phyloP scores from a whole-genome alignment of 2,329 filamentous ascomycete species.

The Furcasterigmium sp. region DNA sequence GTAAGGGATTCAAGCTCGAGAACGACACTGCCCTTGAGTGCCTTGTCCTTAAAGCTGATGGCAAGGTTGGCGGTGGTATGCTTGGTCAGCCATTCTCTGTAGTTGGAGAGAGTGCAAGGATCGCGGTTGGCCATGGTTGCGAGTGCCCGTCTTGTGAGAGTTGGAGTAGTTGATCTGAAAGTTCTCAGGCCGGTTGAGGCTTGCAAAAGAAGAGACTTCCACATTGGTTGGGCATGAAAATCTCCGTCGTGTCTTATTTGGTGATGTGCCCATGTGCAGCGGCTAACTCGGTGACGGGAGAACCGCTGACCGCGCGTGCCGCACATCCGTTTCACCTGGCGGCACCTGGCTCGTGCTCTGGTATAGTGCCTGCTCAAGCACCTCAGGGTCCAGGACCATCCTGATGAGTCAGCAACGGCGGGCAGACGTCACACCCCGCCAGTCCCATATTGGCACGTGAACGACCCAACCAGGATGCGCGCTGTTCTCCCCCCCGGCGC shows the following conservation, averaged over 20 bases:
- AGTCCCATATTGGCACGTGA: slow-evolving; percentile 1
- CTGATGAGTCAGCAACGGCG: neutral
- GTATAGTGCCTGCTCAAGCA: too few species aligned
- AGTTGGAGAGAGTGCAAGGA: slow-evolving; percentile 89
- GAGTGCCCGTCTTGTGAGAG: slow-evolving; percentile 1
- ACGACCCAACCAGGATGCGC: neutral
- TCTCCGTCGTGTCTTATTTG: neutral
- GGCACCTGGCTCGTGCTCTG: neutral
- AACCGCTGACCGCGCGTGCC: too few species aligned
- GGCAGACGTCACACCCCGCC: neutral
- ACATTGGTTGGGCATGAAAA: slow-evolving; percentile 7
- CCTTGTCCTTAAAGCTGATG: slow-evolving; percentile 77
- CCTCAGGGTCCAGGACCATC: too few species aligned
- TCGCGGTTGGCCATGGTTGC: slow-evolving; percentile 52
- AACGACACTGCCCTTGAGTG: slow-evolving; percentile 69
- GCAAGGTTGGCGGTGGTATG: slow-evolving; percentile 79
- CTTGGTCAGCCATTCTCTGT: slow-evolving; percentile 77
- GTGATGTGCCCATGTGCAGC: too few species aligned
- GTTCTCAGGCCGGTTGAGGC: slow-evolving; percentile 9
- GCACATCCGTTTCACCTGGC: too few species aligned
- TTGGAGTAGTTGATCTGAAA: neutral
- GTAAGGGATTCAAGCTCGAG: slow-evolving; percentile 74
- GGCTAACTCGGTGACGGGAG: too few species aligned
- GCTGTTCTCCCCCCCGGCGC: neutral
- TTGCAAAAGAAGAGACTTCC: slow-evolving; percentile 9